phyloP scores from a whole-genome alignment of 768 basidiomycete species.

The Tricholoma hemisulphureum region DNA sequence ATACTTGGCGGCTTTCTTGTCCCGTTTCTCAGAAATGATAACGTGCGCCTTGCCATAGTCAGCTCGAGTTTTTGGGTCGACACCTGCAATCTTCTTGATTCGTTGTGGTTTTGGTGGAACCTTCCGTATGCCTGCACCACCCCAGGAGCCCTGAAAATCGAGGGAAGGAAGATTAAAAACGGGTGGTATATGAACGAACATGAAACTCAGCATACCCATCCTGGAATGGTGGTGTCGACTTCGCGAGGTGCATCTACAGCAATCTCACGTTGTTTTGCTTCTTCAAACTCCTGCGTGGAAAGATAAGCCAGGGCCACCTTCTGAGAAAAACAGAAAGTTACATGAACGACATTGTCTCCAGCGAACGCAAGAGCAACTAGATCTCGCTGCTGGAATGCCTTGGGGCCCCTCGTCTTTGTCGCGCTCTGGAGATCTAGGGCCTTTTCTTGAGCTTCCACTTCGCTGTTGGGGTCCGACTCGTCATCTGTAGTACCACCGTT shows the following conservation, averaged over 20 bases:
- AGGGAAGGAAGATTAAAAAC: constrained; percentile 2
- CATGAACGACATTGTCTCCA: constrained; percentile 93
- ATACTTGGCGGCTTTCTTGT: constrained; percentile 92
- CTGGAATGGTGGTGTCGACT: constrained; percentile 87
- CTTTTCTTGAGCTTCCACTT: constrained; percentile 69
- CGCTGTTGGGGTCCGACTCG: constrained; percentile 59
- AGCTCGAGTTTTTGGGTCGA: constrained; percentile 74
- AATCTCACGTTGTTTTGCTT: constrained; percentile 78
- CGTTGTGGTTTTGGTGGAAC: constrained; percentile 63
- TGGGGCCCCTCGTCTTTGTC: constrained; percentile 44
- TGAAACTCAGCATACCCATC: constrained; percentile 69
- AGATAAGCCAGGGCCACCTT: neutral
- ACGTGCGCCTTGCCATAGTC: constrained; percentile 85
- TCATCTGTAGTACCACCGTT: constrained; percentile 48
- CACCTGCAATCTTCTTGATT: constrained; percentile 78
- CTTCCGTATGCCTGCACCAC: constrained; percentile 69
- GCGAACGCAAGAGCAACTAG: constrained; percentile 95
- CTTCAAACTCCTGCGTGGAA: constrained; percentile 71
- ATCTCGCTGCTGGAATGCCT: constrained; percentile 86
- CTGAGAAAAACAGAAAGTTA: constrained; percentile 32
- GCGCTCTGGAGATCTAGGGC: constrained; percentile 40
- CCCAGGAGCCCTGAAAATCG: constrained; percentile 80
- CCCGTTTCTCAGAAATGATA: constrained; percentile 94
- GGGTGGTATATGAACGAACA: neutral
- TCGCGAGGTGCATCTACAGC: constrained; percentile 84